Evolutionary conservation across 352 stramenopile genomes (phyloP).

Genomic region (Globisporangium paddicum): DNA sequence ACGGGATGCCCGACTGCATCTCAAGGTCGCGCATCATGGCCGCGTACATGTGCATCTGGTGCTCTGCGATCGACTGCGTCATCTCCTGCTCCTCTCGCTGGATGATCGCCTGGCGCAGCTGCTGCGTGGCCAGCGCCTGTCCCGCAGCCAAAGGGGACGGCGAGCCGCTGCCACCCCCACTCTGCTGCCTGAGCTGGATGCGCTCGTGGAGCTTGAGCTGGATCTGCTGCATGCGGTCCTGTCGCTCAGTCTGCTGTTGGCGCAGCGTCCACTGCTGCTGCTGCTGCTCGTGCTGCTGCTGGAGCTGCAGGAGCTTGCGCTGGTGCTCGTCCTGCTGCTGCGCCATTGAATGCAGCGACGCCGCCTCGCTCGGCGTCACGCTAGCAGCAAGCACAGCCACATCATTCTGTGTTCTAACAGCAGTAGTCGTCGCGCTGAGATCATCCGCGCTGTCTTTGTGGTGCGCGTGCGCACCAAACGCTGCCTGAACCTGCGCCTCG

Average conservation of each 20-base stretch:
- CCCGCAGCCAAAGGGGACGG: not conserved
- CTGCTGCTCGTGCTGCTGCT: conserved; percentile 18
- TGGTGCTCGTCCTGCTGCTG: conserved; percentile 39
- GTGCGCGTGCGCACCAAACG: conserved; percentile 5
- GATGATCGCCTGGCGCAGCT: conserved; percentile 11
- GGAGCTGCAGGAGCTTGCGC: conserved; percentile 23
- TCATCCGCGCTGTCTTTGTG: not conserved
- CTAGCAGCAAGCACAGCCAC: no score
- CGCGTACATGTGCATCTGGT: conserved; percentile 28
- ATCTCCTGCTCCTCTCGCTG: conserved; percentile 4
- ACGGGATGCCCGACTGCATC: conserved; percentile 19
- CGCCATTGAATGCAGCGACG: conserved; percentile 24
- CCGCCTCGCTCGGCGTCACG: not conserved
- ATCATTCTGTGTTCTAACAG: no score
- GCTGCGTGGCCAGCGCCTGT: not conserved
- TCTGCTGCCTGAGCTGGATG: conserved; percentile 22
- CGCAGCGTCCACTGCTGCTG: conserved; percentile 4
- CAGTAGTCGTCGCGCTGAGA: not conserved
- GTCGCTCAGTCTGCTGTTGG: conserved; percentile 10
- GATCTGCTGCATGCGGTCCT: conserved; percentile 36
- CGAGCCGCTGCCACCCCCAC: not conserved
- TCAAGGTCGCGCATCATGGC: conserved; percentile 42
- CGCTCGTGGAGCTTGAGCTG: conserved; percentile 34
- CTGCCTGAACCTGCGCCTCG: not conserved
- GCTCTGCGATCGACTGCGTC: conserved; percentile 15